Evolutionary conservation across 148 eudicot species (phyloP).

Genomic region (Beta vulgaris): DNA sequence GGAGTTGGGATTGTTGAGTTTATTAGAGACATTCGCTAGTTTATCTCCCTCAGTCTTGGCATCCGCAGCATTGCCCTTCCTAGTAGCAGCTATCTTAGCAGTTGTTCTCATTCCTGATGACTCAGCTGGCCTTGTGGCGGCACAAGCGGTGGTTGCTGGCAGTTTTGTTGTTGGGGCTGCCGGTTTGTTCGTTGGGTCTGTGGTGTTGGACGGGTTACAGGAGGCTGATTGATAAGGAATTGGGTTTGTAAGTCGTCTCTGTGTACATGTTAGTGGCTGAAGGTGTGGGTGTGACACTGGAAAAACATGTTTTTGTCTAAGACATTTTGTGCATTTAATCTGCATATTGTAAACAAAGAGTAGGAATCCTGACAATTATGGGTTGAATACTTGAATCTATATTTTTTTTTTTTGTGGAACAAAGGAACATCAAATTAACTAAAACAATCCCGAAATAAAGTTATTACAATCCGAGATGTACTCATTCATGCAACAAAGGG

Average conservation of each 20-base stretch:
- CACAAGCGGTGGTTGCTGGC: constrained; percentile 57
- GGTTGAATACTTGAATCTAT: neutral
- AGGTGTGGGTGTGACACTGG: neutral
- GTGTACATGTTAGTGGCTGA: neutral
- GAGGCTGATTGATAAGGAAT: constrained; percentile 65
- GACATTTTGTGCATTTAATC: neutral
- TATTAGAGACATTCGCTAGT: constrained; percentile 60
- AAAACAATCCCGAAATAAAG: no score
- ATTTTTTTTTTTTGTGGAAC: no score
- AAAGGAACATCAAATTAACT: no score
- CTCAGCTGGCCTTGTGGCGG: constrained; percentile 53
- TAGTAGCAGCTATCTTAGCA: constrained; percentile 59
- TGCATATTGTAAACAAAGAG: neutral
- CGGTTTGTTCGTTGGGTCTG: constrained; percentile 76
- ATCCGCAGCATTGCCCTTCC: constrained; percentile 62
- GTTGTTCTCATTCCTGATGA: constrained; percentile 80
- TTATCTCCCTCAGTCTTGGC: constrained; percentile 67
- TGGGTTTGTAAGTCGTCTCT: neutral
- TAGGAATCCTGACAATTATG: neutral
- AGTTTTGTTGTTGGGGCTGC: constrained; percentile 50
- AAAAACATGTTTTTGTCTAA: neutral
- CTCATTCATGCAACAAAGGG: no score
- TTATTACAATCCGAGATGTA: no score
- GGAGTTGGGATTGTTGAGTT: constrained; percentile 77
- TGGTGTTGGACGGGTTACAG: constrained; percentile 79